Evolutionary conservation across 225 moss, liverwort and hornwort species (phyloP), one percentile per base, ranked within the genome.

Genomic region (Physcomitrellopsis africana): DNA sequence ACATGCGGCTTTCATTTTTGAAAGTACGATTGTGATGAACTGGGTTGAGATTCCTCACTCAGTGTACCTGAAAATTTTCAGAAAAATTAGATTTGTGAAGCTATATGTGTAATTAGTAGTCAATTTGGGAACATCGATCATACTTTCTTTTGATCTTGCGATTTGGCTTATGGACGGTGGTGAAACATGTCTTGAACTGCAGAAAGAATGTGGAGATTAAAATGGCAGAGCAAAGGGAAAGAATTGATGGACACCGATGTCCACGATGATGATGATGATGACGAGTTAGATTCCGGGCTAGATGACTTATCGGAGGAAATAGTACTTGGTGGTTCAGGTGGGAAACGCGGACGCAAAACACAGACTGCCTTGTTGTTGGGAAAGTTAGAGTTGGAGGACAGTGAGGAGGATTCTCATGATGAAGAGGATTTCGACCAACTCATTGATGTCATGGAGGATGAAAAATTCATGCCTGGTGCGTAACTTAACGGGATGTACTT

Each of bases 241-340:
- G 82, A 83, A 29, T 79, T 86, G 80, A 83, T 77, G 77, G 79
- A 78, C 22, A 59, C 67, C 67, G 83, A 80, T 47, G 77, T 76
- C 24, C 76, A 79, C 60, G 73, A 79, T 64, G 81, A 75, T 37
- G 32, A 76, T 46, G 80, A 79, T 37, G 78, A 79, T 59, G 73
- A 79, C 60, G 81, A 75, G 41, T 75, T 76, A 46, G 86, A 93
- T 66, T 78, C 81, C 47, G 89, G 89, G 49, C 69, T 81, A 3
- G 91, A 91, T 69, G 87, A 81, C 53, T 81, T 91, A 68, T 78
- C 76, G 68, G 83, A 86, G 78, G 86, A 69, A 68, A 68, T 81
- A n/a, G 51, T 82, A 7, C 77, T 91, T 79, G 88, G 81, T 63
- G 82, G 85, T 68, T 68, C 79, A 57, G 83, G 75, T 81, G 79